These are phyloP conservation scores for Arachis monticola DNA, from an alignment of 331 rosid species.

Conservation along the genomic window DNA sequence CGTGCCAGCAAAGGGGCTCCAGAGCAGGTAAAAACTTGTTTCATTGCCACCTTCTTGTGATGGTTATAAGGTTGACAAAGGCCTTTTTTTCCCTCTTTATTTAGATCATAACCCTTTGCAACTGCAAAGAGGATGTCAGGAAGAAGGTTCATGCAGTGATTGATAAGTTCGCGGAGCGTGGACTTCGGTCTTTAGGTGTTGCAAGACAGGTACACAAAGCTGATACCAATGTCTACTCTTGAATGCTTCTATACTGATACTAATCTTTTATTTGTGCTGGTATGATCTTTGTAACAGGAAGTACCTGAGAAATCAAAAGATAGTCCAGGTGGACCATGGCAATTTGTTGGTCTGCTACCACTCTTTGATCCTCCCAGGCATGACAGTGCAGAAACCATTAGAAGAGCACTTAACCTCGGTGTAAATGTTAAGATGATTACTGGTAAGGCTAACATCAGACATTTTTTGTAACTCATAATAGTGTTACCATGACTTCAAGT, in stretches of 20 bases:
- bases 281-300: slow-evolving; percentile 50
- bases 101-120: slow-evolving; percentile 78
- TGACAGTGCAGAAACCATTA: slow-evolving; percentile 78
- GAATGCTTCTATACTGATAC: neutral
- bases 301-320: slow-evolving; percentile 65
- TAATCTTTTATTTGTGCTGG: slow-evolving; percentile 36
- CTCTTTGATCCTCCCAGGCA: slow-evolving; percentile 83
- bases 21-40: slow-evolving; percentile 60
- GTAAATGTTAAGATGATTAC: slow-evolving; percentile 84
- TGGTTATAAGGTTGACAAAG: slow-evolving; percentile 10
- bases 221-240: neutral
- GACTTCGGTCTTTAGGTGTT: slow-evolving; percentile 88
- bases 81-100: slow-evolving; percentile 13
- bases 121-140: slow-evolving; percentile 79
- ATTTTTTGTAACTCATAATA: neutral
- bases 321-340: slow-evolving; percentile 71
- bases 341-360: slow-evolving; percentile 68
- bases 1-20: slow-evolving; percentile 83
- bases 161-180: slow-evolving; percentile 96
- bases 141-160: slow-evolving; percentile 70
- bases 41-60: neutral
- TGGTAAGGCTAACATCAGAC: slow-evolving; percentile 44
- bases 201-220: slow-evolving; percentile 76
- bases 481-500: neutral
- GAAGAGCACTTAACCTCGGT: slow-evolving; percentile 66